A percentile compares a stretch with the other conserved stretches of the same genome.
Evolutionary conservation across 2,329 filamentous ascomycete genomes (phyloP).

Genomic region (Simplicillium sp.): DNA sequence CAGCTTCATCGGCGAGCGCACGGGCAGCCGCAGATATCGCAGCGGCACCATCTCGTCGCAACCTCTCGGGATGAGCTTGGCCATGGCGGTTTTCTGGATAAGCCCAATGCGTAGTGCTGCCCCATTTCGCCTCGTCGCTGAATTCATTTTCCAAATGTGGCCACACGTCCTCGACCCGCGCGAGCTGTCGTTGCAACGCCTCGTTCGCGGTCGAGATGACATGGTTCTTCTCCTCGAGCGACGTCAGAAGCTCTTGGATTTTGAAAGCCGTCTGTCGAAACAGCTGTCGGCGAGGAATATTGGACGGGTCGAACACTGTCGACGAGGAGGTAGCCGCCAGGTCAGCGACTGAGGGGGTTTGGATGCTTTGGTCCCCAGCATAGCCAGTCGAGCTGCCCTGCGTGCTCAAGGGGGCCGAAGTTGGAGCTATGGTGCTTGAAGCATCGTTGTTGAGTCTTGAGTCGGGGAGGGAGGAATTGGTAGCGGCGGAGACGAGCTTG

Average conservation of each 20-base stretch:
- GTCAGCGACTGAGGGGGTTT: slow-evolving; percentile 25
- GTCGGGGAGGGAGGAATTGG: slow-evolving; percentile 39
- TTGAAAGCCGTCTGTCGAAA: slow-evolving; percentile 71
- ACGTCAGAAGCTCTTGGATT: slow-evolving; percentile 77
- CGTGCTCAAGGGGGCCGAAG: slow-evolving; percentile 37
- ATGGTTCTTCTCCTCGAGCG: slow-evolving; percentile 95
- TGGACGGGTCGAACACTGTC: slow-evolving; percentile 41
- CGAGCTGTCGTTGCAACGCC: slow-evolving; percentile 74
- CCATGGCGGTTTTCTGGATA: slow-evolving; percentile 75
- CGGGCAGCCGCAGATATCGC: slow-evolving; percentile 70
- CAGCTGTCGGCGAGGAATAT: slow-evolving; percentile 59
- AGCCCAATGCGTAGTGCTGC: slow-evolving; percentile 89
- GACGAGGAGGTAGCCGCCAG: slow-evolving; percentile 13
- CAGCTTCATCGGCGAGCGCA: slow-evolving; percentile 72
- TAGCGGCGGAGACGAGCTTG: slow-evolving; percentile 59
- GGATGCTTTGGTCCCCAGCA: slow-evolving; percentile 16
- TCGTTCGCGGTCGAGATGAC: slow-evolving; percentile 90
- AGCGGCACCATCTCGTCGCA: slow-evolving; percentile 68
- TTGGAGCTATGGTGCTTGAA: slow-evolving; percentile 28
- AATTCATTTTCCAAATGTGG: slow-evolving; percentile 81
- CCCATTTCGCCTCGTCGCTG: slow-evolving; percentile 88
- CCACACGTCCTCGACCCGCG: slow-evolving; percentile 79
- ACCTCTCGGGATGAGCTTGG: slow-evolving; percentile 60
- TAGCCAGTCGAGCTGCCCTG: slow-evolving; percentile 37
- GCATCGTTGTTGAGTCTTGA: slow-evolving; percentile 33